A percentile compares a stretch with the other conserved stretches of the same genome.
Evolutionary conservation across 1,284 basidiomycete genomes (phyloP).

Genomic region (Pseudozyma sp.): DNA sequence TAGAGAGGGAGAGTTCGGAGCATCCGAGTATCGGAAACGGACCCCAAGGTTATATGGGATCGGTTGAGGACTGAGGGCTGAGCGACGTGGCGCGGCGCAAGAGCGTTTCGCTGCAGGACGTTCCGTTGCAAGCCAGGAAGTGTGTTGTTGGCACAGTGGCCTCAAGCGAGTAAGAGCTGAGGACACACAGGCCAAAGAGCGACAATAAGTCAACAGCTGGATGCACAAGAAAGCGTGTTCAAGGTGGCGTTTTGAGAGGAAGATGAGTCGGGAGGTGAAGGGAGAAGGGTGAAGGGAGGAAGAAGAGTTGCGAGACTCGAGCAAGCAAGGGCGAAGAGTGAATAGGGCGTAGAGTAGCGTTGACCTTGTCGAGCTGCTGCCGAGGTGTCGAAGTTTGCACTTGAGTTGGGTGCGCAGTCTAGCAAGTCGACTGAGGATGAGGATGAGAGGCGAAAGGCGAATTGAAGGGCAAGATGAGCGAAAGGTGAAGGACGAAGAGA

Average conservation of each 20-base stretch:
- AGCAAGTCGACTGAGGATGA: too few relatives aligned
- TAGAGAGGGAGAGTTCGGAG: background rate
- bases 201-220: too few relatives aligned
- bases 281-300: too few relatives aligned
- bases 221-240: too few relatives aligned
- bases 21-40: background rate
- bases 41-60: background rate
- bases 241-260: too few relatives aligned
- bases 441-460: background rate
- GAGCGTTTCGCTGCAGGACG: background rate
- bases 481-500: background rate
- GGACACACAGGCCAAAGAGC: too few relatives aligned
- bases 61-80: too few relatives aligned
- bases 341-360: too few relatives aligned
- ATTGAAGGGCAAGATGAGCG: background rate
- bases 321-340: too few relatives aligned
- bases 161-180: background rate
- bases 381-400: background rate
- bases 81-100: background rate
- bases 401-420: too few relatives aligned
- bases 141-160: background rate
- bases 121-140: background rate
- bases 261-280: too few relatives aligned
- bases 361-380: background rate
- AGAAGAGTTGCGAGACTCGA: too few relatives aligned